Base-by-base conservation (phyloP, 495 filamentous ascomycete species). In the Hypoxylon subgilvum region DNA sequence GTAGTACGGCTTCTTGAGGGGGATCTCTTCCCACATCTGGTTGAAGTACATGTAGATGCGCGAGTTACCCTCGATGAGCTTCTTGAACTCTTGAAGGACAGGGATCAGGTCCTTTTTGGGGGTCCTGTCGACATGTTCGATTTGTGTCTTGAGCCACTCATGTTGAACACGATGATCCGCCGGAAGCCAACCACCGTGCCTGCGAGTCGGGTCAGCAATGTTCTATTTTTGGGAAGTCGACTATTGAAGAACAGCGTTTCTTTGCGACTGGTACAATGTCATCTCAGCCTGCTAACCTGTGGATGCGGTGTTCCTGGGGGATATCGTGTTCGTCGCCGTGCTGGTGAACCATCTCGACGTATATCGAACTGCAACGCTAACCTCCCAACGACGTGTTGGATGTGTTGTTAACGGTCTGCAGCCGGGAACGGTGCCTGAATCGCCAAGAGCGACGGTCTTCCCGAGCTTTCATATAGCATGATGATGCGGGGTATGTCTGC, bases 11-110 rank as follows among this genome's bases (percentile, higher is more conserved):
- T 75, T 67, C 52, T 77, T 79, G 30, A 63, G 59, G 0, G 88
- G 88, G 28, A 92, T 73, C 69, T 91, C 82, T 17, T 79, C 72
- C 73, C 88, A 89, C 88, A 90, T 90, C 52, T 72, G 65, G 39
- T 62, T 65, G 61, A 82, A 82, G 66, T 78, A 76, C 79, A 82
- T 81, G 60, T 75, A 77, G 17, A 82, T 70, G 22, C 71, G 65
- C 10, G 76, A 51, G 43, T 76, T 76, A 13, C 53, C 47, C 48
- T 83, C 79, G 48, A 83, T 82, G 12, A 82, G 35, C 1, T 69
- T 49, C 61, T 77, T 68, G 65, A 83, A 78, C 36, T 80, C 77
- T 34, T 73, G 51, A 19, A 83, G 59, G 3, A 75, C 75, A 1
- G 77, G 77, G 4, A 69, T 69, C 13, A 85, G 71, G 10, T 76